phyloP scores from a whole-genome alignment of 2,329 filamentous ascomycete genomes.

The Exserohilum turcica region DNA sequence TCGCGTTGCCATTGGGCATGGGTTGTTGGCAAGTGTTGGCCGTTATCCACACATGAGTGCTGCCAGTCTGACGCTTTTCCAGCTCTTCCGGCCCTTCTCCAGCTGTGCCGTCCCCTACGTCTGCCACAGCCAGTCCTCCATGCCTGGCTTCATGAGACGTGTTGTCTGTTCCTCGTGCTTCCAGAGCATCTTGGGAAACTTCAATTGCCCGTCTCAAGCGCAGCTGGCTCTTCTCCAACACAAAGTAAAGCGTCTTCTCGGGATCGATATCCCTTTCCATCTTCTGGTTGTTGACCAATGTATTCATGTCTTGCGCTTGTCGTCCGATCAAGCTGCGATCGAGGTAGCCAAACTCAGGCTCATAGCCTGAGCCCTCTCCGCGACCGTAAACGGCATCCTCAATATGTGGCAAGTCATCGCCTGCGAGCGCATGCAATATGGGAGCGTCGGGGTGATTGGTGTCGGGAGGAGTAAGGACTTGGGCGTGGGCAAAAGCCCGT shows the following conservation, averaged over 20 bases:
- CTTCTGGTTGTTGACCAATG: constrained; percentile 69
- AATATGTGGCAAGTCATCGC: constrained; percentile 52
- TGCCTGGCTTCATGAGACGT: constrained; percentile 2
- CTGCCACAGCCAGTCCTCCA: neutral
- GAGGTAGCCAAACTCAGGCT: constrained; percentile 65
- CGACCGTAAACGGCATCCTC: constrained; percentile 40
- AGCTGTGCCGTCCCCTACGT: neutral
- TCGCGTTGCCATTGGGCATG: constrained; percentile 56
- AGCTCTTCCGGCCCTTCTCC: constrained; percentile 4
- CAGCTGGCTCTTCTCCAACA: constrained; percentile 64
- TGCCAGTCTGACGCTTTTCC: constrained; percentile 34
- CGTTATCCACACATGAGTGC: constrained; percentile 71
- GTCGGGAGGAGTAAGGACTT: constrained; percentile 47
- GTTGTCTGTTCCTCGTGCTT: constrained; percentile 22
- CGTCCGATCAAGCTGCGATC: constrained; percentile 68
- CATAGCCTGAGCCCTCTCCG: constrained; percentile 53
- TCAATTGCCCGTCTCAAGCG: constrained; percentile 49
- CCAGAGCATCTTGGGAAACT: constrained; percentile 34
- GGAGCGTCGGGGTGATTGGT: constrained; percentile 19
- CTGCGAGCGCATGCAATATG: constrained; percentile 21
- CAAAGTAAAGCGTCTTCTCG: constrained; percentile 67
- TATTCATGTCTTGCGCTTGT: constrained; percentile 55
- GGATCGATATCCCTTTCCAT: constrained; percentile 64
- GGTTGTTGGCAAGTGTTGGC: constrained; percentile 87
- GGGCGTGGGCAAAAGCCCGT: constrained; percentile 62